Evolutionary conservation across 768 basidiomycete species (phyloP).

Genomic region (Hygrocybe coccinea): DNA sequence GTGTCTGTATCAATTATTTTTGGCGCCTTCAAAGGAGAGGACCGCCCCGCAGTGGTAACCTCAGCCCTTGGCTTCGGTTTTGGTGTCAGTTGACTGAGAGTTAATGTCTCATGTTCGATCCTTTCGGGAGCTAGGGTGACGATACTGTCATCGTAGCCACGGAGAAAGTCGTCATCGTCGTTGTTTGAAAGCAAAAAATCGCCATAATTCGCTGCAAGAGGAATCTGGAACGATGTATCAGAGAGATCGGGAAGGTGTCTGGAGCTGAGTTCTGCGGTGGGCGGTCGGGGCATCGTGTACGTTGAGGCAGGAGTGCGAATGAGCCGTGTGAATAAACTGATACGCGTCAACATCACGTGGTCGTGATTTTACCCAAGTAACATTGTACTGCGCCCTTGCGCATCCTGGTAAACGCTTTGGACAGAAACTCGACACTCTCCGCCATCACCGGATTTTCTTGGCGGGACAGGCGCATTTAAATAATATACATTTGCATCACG

Average conservation of each 20-base stretch:
- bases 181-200: constrained; percentile 47
- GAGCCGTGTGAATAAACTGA: not conserved
- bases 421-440: too few species aligned
- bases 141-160: constrained; percentile 35
- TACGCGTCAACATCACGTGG: not conserved
- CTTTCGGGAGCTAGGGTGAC: constrained; percentile 29
- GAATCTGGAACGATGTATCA: constrained; percentile 53
- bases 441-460: too few species aligned
- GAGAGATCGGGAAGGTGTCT: constrained; percentile 54
- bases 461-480: too few species aligned
- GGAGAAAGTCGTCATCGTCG: constrained; percentile 44
- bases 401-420: too few species aligned
- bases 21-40: too few species aligned
- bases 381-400: too few species aligned
- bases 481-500: too few species aligned
- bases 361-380: too few species aligned
- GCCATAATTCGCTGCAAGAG: constrained; percentile 40
- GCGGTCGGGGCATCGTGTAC: constrained; percentile 27
- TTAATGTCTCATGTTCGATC: constrained; percentile 29
- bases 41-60: not conserved
- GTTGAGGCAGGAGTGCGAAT: not conserved
- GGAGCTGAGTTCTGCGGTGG: constrained; percentile 40
- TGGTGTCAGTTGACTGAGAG: constrained; percentile 41
- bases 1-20: too few species aligned
- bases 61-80: constrained; percentile 17